These are phyloP conservation scores for Diaporthe sp. DNA, from an alignment of 2,329 filamentous ascomycete species.

Conservation along the genomic window DNA sequence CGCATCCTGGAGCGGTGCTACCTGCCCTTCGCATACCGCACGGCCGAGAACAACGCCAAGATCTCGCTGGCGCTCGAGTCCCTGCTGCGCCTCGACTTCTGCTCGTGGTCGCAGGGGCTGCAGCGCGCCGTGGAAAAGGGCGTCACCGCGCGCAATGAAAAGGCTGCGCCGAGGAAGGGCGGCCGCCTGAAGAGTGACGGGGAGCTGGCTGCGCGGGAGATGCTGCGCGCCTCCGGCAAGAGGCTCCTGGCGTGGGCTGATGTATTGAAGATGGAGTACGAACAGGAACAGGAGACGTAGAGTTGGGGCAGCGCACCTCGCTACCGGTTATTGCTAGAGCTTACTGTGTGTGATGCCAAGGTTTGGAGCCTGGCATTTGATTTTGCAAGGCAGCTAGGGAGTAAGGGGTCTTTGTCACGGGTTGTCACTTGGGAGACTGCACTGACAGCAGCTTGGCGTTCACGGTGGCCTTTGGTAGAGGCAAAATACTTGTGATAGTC, in stretches of 20 bases:
- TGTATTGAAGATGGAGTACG: conserved; percentile 28
- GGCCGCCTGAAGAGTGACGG: conserved; percentile 46
- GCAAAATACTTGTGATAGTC: background rate
- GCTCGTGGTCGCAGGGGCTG: conserved; percentile 55
- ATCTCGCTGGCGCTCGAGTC: conserved; percentile 78
- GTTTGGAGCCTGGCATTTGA: background rate
- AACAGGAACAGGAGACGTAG: background rate
- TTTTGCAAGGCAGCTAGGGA: background rate
- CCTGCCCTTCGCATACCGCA: conserved; percentile 75
- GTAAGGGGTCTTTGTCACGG: background rate
- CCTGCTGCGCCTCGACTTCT: conserved; percentile 69
- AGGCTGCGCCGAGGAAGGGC: conserved; percentile 59
- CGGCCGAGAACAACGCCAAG: conserved; percentile 78
- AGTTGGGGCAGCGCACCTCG: background rate
- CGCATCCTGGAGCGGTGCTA: conserved; percentile 70
- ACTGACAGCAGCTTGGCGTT: conserved; percentile 28
- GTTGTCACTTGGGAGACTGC: background rate
- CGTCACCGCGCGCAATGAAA: conserved; percentile 63
- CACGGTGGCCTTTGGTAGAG: background rate
- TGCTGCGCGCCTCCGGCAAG: conserved; percentile 36
- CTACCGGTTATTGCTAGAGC: background rate
- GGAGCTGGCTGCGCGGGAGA: conserved; percentile 37
- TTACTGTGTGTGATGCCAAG: background rate
- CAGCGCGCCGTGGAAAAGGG: conserved; percentile 59
- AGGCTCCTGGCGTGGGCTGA: conserved; percentile 34